Conservation (phyloP, 176 grass and related monocot genomes). For the Paspalum notatum region DNA sequence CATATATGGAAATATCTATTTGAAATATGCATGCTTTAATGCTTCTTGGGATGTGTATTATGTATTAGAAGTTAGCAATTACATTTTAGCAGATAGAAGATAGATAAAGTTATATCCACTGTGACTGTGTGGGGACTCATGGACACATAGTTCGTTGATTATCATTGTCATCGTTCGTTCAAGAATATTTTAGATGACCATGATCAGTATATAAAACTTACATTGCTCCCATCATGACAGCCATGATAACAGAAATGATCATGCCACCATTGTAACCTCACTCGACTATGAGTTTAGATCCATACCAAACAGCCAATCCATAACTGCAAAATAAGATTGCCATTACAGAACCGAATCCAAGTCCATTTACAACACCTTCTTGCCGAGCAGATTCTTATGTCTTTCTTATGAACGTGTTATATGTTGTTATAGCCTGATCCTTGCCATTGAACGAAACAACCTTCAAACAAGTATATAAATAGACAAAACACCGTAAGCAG, state of each 20-base stretch:
- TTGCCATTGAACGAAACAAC: slow-evolving; percentile 80
- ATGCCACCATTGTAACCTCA: slow-evolving; percentile 77
- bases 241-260: slow-evolving; percentile 66
- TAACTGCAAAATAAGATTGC: slow-evolving; percentile 68
- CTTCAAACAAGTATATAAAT: slow-evolving; percentile 47
- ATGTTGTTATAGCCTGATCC: slow-evolving; percentile 55
- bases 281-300: slow-evolving; percentile 63
- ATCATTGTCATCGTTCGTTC: background rate
- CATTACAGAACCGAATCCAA: slow-evolving; percentile 60
- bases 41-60: background rate
- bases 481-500: background rate
- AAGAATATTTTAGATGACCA: slow-evolving; percentile 28
- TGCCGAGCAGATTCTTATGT: slow-evolving; percentile 53
- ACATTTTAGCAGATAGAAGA: background rate
- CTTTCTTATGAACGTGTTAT: slow-evolving; percentile 63
- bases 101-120: background rate
- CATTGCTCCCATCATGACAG: slow-evolving; percentile 76
- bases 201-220: slow-evolving; percentile 47
- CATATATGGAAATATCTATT: background rate
- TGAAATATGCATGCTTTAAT: background rate
- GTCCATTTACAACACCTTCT: slow-evolving; percentile 53
- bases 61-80: background rate
- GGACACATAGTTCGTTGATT: background rate
- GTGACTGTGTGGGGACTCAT: background rate
- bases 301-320: slow-evolving; percentile 77